Percentiles rank a stretch among this genome's conserved stretches.
These are phyloP conservation scores for Russula virescens DNA, from an alignment of 768 basidiomycete genomes.

Conservation along the genomic window DNA sequence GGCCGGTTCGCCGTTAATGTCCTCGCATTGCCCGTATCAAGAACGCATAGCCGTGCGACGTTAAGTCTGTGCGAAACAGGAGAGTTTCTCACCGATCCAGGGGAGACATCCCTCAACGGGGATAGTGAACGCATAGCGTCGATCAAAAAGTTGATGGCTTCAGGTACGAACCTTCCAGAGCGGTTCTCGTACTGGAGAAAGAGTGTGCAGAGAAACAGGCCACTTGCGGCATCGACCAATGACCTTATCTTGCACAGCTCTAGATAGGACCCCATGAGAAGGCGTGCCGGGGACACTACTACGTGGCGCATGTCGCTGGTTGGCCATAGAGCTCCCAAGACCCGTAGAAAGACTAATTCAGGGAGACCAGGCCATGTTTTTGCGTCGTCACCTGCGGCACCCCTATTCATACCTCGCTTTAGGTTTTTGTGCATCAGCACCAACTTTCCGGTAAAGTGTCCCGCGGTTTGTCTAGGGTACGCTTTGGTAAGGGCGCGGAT, in stretches of 20 bases:
- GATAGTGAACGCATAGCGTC: constrained; percentile 68
- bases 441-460: constrained; percentile 76
- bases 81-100: constrained; percentile 51
- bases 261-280: constrained; percentile 90
- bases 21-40: constrained; percentile 35
- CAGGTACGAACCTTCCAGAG: constrained; percentile 85
- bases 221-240: constrained; percentile 69
- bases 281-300: constrained; percentile 77
- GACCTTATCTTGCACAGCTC: constrained; percentile 75
- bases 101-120: constrained; percentile 49
- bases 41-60: constrained; percentile 41
- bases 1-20: constrained; percentile 40
- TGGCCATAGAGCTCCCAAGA: constrained; percentile 83
- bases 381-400: constrained; percentile 50
- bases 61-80: constrained; percentile 71
- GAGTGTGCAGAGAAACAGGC: constrained; percentile 83
- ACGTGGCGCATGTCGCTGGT: constrained; percentile 92
- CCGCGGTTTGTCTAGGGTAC: constrained; percentile 77
- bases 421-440: constrained; percentile 92
- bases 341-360: constrained; percentile 75
- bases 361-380: constrained; percentile 86
- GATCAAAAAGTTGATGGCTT: constrained; percentile 77
- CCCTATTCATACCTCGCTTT: constrained; percentile 69
- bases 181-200: constrained; percentile 78
- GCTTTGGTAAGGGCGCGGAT: constrained; percentile 69